These are phyloP conservation scores for Penicillium paxilli DNA, from an alignment of 495 filamentous ascomycete genomes.

Conservation along the genomic window DNA sequence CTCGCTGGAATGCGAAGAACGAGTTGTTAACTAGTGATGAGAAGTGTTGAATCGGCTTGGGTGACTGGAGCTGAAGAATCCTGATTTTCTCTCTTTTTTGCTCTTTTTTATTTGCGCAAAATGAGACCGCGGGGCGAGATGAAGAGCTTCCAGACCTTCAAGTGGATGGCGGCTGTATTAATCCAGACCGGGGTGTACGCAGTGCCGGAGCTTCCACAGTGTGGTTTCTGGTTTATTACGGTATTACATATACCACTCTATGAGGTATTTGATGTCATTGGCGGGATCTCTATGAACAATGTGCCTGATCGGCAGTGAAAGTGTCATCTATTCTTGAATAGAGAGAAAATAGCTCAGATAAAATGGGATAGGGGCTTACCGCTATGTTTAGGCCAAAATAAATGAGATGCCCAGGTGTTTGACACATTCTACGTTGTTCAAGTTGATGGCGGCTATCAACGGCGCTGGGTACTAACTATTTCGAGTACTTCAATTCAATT, in stretches of 20 bases:
- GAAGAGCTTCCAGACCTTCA: background rate
- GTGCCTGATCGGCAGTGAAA: background rate
- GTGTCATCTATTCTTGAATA: background rate
- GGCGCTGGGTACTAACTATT: too few species aligned
- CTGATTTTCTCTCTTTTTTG: background rate
- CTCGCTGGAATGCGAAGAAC: background rate
- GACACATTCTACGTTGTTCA: too few species aligned
- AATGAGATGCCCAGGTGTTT: too few species aligned
- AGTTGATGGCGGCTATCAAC: too few species aligned
- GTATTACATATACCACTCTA: constrained; percentile 19
- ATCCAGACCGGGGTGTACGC: constrained; percentile 10
- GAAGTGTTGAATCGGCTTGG: too few species aligned
- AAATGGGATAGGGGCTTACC: too few species aligned
- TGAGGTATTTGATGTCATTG: constrained; percentile 9
- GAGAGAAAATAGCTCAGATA: too few species aligned
- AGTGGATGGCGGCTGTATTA: constrained; percentile 1
- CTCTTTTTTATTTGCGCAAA: background rate
- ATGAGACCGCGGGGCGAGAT: constrained; percentile 4
- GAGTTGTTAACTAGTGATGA: background rate
- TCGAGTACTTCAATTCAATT: too few species aligned
- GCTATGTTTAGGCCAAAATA: too few species aligned
- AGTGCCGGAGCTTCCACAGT: background rate
- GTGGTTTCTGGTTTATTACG: constrained; percentile 4
- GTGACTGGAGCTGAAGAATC: background rate
- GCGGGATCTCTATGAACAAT: constrained; percentile 9